phyloP scores from a whole-genome alignment of 1,284 basidiomycete species.

The Puccinia horiana region DNA sequence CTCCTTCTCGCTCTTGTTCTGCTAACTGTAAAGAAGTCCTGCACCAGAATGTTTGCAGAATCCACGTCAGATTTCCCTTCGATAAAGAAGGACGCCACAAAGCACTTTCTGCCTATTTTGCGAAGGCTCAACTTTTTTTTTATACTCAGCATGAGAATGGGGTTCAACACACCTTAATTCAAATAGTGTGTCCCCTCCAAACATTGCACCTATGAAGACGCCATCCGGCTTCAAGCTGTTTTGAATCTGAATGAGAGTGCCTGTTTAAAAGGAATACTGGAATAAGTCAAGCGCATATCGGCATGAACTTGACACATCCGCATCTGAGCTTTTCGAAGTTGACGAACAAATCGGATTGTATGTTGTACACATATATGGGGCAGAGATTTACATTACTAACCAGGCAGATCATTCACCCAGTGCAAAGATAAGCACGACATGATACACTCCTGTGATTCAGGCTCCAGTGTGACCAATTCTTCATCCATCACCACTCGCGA shows the following conservation, averaged over 20 bases:
- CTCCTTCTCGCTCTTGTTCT: slow-evolving; percentile 89
- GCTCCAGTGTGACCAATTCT: slow-evolving; percentile 66
- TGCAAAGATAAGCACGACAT: slow-evolving; percentile 88
- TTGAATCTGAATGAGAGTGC: slow-evolving; percentile 83
- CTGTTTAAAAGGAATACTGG: slow-evolving; percentile 59
- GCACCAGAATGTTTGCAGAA: neutral
- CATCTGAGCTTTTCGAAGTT: neutral
- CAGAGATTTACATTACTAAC: slow-evolving; percentile 60
- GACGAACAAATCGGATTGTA: neutral
- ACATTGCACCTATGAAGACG: slow-evolving; percentile 87
- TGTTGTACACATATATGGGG: too few relatives aligned
- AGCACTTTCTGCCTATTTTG: neutral
- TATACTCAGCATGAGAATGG: neutral
- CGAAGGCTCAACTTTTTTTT: neutral
- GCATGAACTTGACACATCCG: neutral
- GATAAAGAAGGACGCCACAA: neutral
- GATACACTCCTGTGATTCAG: slow-evolving; percentile 82
- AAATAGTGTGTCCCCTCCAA: slow-evolving; percentile 95
- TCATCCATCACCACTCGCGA: slow-evolving; percentile 75
- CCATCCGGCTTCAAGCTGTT: slow-evolving; percentile 87
- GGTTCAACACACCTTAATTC: slow-evolving; percentile 71
- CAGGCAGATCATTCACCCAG: slow-evolving; percentile 97
- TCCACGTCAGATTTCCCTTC: neutral
- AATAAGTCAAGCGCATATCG: neutral
- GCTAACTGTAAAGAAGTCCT: slow-evolving; percentile 86